A percentile compares a stretch with the other conserved stretches of the same genome.
phyloP scores from a whole-genome alignment of 768 basidiomycete genomes.

The Suillus americanus region DNA sequence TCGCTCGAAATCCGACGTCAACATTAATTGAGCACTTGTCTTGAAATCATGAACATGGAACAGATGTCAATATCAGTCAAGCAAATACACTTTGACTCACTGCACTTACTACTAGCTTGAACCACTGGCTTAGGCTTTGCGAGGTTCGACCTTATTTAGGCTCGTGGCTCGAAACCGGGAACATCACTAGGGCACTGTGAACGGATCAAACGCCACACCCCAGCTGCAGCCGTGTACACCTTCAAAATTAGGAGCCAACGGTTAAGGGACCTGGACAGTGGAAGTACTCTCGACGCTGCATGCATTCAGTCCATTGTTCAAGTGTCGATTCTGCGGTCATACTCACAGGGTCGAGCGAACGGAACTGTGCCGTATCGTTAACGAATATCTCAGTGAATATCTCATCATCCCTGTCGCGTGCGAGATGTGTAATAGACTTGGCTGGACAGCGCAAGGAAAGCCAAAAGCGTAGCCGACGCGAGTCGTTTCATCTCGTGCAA shows the following conservation, averaged over 20 bases:
- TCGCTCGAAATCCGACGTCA: too few relatives aligned
- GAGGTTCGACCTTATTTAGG: too few relatives aligned
- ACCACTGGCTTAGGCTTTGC: too few relatives aligned
- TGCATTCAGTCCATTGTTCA: not conserved
- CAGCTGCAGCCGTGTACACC: not conserved
- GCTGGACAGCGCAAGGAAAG: not conserved
- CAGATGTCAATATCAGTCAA: too few relatives aligned
- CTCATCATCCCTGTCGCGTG: not conserved
- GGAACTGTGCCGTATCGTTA: not conserved
- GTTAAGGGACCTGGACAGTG: constrained; percentile 45
- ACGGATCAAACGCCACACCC: too few relatives aligned
- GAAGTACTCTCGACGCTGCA: constrained; percentile 36
- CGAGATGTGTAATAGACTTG: not conserved
- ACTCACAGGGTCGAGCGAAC: not conserved
- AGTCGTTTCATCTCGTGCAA: not conserved
- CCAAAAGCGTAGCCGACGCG: not conserved
- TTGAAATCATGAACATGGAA: too few relatives aligned
- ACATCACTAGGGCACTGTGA: too few relatives aligned
- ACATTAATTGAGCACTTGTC: too few relatives aligned
- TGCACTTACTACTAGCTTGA: too few relatives aligned
- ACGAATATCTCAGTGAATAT: not conserved
- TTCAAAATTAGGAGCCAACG: constrained; percentile 10
- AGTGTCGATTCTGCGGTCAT: not conserved
- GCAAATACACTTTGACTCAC: too few relatives aligned
- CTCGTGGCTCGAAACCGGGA: too few relatives aligned